Evolutionary conservation across 2,329 filamentous ascomycete species (phyloP).

Genomic region (Colletotrichum shisoi): DNA sequence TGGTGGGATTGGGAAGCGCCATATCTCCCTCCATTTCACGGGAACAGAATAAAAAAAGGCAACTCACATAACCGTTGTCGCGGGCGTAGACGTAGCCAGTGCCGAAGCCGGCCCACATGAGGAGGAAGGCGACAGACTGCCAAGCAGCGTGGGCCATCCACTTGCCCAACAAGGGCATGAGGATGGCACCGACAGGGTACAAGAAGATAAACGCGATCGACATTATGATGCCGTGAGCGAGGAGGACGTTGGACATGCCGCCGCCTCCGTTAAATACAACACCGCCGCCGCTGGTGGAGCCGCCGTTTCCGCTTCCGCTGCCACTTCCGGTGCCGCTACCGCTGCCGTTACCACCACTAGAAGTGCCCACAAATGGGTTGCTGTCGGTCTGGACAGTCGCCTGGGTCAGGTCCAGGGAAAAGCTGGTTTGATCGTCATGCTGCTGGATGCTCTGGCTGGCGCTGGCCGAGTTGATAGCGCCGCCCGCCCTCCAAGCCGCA

Average conservation of each 20-base stretch:
- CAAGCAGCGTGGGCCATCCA: conserved; percentile 66
- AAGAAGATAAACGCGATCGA: conserved; percentile 64
- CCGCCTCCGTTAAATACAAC: conserved; percentile 38
- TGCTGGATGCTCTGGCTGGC: conserved; percentile 51
- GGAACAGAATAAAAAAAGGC: conserved; percentile 3
- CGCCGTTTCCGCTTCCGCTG: conserved; percentile 30
- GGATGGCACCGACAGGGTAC: conserved; percentile 66
- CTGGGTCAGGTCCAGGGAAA: conserved; percentile 58
- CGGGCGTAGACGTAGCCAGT: conserved; percentile 61
- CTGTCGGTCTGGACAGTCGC: conserved; percentile 57
- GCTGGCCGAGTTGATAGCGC: conserved; percentile 55
- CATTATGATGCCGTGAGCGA: conserved; percentile 68
- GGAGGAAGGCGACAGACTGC: conserved; percentile 62
- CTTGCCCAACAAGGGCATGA: conserved; percentile 67
- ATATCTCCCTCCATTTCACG: conserved; percentile 5
- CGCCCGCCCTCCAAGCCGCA: conserved; percentile 61
- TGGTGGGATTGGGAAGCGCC: not conserved
- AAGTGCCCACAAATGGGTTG: conserved; percentile 58
- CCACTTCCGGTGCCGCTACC: conserved; percentile 37
- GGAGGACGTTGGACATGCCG: conserved; percentile 44
- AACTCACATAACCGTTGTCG: conserved; percentile 54
- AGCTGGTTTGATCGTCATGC: conserved; percentile 57
- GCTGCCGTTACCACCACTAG: conserved; percentile 32
- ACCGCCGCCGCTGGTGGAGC: conserved; percentile 38
- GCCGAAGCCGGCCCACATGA: conserved; percentile 68